These are phyloP conservation scores for Trichopus zeylanicus DNA, from an alignment of 116 monocot species.

Conservation along the genomic window DNA sequence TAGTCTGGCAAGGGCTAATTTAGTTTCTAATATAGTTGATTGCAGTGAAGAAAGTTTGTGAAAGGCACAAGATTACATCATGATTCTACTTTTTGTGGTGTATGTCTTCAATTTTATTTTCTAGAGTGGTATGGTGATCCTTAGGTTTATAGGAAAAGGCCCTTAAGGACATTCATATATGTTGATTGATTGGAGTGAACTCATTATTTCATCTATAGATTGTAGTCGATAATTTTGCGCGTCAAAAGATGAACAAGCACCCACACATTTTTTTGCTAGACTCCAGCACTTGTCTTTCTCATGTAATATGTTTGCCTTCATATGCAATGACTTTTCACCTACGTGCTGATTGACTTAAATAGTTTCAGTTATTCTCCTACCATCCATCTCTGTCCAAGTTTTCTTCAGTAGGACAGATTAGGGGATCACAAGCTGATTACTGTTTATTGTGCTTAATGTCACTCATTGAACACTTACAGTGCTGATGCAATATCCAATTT, in stretches of 20 bases:
- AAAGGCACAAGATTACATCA: too few species aligned
- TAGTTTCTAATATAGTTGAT: too few species aligned
- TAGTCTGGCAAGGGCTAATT: too few species aligned
- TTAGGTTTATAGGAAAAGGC: neutral
- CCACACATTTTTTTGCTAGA: neutral
- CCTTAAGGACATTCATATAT: too few species aligned
- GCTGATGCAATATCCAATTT: neutral
- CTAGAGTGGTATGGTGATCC: neutral
- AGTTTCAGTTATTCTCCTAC: constrained; percentile 60
- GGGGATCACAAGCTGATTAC: constrained; percentile 60
- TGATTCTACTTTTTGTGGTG: too few species aligned
- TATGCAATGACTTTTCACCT: neutral
- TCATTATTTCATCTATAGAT: neutral
- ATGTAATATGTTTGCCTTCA: neutral
- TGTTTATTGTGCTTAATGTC: constrained; percentile 82
- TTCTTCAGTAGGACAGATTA: constrained; percentile 18
- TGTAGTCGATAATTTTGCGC: too few species aligned
- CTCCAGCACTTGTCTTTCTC: too few species aligned
- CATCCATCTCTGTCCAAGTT: constrained; percentile 45
- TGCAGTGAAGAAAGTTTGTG: too few species aligned
- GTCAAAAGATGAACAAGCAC: neutral
- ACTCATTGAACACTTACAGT: constrained; percentile 75
- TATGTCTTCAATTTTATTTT: neutral
- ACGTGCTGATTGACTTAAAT: neutral
- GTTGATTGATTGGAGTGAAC: too few species aligned